Conservation (phyloP, 108 stramenopile species). For the Pseudonitzschia pungens region DNA sequence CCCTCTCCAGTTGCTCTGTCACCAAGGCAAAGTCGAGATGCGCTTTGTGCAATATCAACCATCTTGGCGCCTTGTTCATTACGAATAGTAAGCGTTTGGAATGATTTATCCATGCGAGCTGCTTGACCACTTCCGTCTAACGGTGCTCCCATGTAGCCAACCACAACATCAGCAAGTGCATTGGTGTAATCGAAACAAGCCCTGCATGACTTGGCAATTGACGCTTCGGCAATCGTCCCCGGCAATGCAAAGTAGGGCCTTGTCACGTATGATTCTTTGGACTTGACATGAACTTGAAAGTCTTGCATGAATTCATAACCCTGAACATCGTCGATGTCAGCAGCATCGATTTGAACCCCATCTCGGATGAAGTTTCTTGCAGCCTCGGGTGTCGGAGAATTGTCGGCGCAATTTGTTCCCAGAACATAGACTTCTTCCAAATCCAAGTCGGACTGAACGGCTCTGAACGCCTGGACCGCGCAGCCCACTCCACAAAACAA, state of each 20-base stretch:
- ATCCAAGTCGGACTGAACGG: slow-evolving; percentile 57
- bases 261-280: slow-evolving; percentile 54
- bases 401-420: slow-evolving; percentile 84
- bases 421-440: slow-evolving; percentile 75
- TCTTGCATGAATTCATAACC: slow-evolving; percentile 90
- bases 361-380: slow-evolving; percentile 63
- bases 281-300: slow-evolving; percentile 79
- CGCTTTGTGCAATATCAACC: slow-evolving; percentile 55
- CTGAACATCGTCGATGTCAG: slow-evolving; percentile 11
- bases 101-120: slow-evolving; percentile 23
- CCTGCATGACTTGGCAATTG: slow-evolving; percentile 76
- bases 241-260: slow-evolving; percentile 80
- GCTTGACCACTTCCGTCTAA: background rate
- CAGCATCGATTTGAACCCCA: slow-evolving; percentile 36
- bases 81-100: slow-evolving; percentile 73
- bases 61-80: slow-evolving; percentile 64
- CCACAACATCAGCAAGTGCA: slow-evolving; percentile 80
- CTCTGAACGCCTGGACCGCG: slow-evolving; percentile 80
- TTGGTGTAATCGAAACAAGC: slow-evolving; percentile 88
- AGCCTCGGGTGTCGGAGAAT: slow-evolving; percentile 73
- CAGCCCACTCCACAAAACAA: slow-evolving; percentile 85
- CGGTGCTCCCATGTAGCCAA: slow-evolving; percentile 80
- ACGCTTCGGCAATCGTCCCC: slow-evolving; percentile 69
- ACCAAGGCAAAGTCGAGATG: slow-evolving; percentile 47
- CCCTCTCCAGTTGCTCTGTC: slow-evolving; percentile 53